A percentile compares a stretch with the other conserved stretches of the same genome.
phyloP scores from a whole-genome alignment of 2,329 filamentous ascomycete genomes.

The Aspergillus candidus region DNA sequence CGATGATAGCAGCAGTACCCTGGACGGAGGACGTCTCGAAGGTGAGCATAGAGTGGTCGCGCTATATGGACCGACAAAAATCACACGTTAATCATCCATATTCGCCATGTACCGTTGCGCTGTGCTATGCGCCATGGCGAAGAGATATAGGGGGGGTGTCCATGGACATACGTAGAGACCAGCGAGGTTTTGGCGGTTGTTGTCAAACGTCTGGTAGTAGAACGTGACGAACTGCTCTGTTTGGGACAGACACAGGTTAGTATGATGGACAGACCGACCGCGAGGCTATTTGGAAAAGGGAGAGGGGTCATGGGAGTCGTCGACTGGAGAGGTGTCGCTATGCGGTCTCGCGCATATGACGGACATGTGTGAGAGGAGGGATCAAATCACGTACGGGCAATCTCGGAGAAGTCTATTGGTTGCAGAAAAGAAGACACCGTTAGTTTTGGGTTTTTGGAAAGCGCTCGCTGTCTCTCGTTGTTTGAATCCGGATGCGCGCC shows the following conservation, averaged over 20 bases:
- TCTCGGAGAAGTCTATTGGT: slow-evolving; percentile 29
- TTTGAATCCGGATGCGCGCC: no score
- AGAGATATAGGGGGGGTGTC: not conserved
- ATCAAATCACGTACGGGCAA: slow-evolving; percentile 35
- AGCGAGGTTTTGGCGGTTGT: slow-evolving; percentile 58
- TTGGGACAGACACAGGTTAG: slow-evolving; percentile 17
- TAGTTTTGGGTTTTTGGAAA: no score
- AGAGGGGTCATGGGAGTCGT: no score
- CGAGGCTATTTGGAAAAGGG: no score
- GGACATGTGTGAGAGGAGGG: not conserved
- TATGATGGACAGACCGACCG: not conserved
- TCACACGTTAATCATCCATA: no score
- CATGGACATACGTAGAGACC: slow-evolving; percentile 69
- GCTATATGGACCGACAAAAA: slow-evolving; percentile 45
- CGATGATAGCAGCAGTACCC: slow-evolving; percentile 61
- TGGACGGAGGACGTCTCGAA: slow-evolving; percentile 69
- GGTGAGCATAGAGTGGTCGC: slow-evolving; percentile 82
- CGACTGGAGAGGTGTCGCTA: no score
- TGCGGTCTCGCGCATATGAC: no score
- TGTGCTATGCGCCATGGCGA: no score
- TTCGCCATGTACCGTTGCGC: no score
- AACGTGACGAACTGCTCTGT: slow-evolving; percentile 80
- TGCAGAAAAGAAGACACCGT: not conserved
- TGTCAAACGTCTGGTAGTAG: slow-evolving; percentile 88
- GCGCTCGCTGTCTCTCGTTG: no score